Conservation (phyloP, 1,284 basidiomycete genomes). For the Ganoderma lucidum region DNA sequence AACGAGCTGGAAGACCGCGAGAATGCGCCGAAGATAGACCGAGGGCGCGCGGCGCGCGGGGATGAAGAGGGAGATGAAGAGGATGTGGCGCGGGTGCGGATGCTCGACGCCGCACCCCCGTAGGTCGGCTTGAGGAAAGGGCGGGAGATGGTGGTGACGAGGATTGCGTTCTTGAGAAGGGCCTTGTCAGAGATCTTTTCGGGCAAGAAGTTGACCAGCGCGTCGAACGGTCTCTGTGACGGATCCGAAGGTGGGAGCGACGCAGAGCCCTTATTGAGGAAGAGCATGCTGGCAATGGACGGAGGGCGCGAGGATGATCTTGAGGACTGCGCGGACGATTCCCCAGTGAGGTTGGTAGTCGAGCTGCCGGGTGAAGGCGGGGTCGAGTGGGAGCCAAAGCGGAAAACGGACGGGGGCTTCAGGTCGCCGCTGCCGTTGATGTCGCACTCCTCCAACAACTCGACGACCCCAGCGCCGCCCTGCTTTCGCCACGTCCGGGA, state of each 20-base stretch:
- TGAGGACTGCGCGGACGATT: conserved; percentile 4
- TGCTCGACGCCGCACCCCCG: conserved; percentile 14
- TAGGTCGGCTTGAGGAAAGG: conserved; percentile 46
- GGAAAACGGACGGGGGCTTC: conserved; percentile 33
- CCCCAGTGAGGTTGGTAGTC: conserved; percentile 27
- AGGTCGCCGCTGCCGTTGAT: conserved; percentile 32
- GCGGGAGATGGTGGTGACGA: conserved; percentile 51
- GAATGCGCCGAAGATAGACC: conserved; percentile 30
- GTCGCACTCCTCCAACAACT: conserved; percentile 43
- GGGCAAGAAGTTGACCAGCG: conserved; percentile 50
- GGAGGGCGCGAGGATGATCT: conserved; percentile 22
- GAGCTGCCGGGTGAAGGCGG: conserved; percentile 38
- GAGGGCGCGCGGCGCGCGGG: conserved; percentile 20
- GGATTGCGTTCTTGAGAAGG: conserved; percentile 51
- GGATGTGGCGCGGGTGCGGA: conserved; percentile 22
- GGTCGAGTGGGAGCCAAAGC: conserved; percentile 37
- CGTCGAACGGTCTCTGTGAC: conserved; percentile 50
- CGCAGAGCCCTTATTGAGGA: conserved; percentile 16
- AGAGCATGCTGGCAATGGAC: conserved; percentile 26
- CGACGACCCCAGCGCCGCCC: conserved; percentile 43
- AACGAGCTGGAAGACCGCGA: conserved; percentile 29
- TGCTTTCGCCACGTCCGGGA: conserved; percentile 53
- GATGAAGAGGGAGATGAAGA: conserved; percentile 21
- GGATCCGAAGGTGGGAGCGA: conserved; percentile 41
- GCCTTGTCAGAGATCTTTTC: conserved; percentile 43